phyloP scores from a whole-genome alignment of 768 basidiomycete species.

The Mycena filopes region DNA sequence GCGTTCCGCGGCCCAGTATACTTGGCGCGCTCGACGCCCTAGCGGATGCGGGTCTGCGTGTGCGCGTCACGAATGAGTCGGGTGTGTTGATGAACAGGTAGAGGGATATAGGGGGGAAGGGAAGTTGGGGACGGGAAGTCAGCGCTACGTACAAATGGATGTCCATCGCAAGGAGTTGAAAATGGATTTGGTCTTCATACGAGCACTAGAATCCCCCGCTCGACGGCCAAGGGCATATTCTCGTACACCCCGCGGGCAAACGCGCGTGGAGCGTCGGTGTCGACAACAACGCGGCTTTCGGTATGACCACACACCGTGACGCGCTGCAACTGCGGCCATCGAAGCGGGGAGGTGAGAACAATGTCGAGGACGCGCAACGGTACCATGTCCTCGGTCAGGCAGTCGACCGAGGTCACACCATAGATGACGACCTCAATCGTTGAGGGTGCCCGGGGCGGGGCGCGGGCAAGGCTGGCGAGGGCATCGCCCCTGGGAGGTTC shows the following conservation, averaged over 20 bases:
- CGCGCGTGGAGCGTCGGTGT: neutral
- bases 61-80: no score
- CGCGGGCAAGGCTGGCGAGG: neutral
- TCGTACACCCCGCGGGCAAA: neutral
- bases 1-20: no score
- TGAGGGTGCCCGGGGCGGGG: neutral
- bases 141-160: no score
- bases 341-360: neutral
- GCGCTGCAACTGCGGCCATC: neutral
- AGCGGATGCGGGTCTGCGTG: no score
- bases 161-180: no score
- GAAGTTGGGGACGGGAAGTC: no score
- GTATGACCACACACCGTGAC: neutral
- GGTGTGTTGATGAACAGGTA: no score
- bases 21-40: no score
- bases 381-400: neutral
- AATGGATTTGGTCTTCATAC: neutral
- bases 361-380: neutral
- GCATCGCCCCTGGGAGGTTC: no score
- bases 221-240: neutral
- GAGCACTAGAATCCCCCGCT: neutral
- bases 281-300: no score
- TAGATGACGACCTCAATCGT: neutral
- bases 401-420: no score
- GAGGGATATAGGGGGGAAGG: no score